Evolutionary conservation across 257 asterid genomes (phyloP), one percentile per base, ranked within the genome.

Genomic region (Petunia secreta): DNA sequence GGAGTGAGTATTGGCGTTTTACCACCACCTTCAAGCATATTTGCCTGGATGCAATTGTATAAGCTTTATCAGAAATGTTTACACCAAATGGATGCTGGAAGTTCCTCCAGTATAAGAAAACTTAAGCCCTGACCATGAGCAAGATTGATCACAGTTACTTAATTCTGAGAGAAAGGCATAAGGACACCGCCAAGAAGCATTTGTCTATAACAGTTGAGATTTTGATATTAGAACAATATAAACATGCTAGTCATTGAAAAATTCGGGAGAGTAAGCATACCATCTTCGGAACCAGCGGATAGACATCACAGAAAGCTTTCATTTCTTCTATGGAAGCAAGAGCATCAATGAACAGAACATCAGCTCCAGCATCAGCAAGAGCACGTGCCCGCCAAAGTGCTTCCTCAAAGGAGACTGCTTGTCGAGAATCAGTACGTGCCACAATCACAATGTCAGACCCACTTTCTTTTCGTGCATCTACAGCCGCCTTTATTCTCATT

Each of bases 21-120:
- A 66, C 98, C 98, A 44, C 98, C 98, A 79, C 98, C 98, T 89
- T 95, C 98, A 73, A 95, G 98, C 98, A 95, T 93, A 89, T 89
- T 95, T 63, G 97, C 98, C 98, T 94, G 84, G 79, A 60, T 62
- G 87, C 79, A 52, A 75, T 79, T 34, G 71, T 75, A 75, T 62
- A 82, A 80, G 63, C 53, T 78, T 79, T 48, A 58, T 77, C 81
- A 87, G 80, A 55, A 64, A 15, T 74, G 10, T 78, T 76, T 52
- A 40, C 57, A 48, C 41, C 62, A 53, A n/a, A 53, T 13, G 44
- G 34, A 46, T 63, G 64, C 40, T 44, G n/a, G 8, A 75, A 63
- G 38, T 43, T 55, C 8, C 9, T 75, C 48, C 66, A 40, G 14
- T 43, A 11, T 2, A 68, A 68, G 40, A 57, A 77, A 65, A 58